Evolutionary conservation across 176 grass and related monocot species (phyloP).

Genomic region (Rhynchospora pubera): DNA sequence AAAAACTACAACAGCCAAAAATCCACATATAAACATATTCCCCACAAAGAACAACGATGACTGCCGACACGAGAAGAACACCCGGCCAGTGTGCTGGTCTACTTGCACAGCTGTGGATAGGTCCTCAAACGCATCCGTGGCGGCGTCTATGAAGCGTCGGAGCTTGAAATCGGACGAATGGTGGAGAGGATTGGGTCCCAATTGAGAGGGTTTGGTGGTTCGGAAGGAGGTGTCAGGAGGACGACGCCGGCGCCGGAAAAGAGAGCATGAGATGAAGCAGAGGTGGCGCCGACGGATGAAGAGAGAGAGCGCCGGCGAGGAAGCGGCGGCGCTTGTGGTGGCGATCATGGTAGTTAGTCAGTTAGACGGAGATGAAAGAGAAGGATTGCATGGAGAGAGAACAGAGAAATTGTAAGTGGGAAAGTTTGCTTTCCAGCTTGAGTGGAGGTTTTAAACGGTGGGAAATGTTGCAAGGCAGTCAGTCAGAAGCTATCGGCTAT

Average conservation of each 20-base stretch:
- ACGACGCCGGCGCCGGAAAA: constrained; percentile 7
- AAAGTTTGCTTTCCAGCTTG: neutral
- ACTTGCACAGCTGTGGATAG: constrained; percentile 3
- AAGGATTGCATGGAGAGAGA: neutral
- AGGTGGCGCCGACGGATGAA: neutral
- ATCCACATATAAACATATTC: constrained; percentile 7
- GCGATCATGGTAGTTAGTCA: neutral
- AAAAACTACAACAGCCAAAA: constrained; percentile 6
- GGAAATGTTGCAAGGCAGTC: neutral
- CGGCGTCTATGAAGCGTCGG: neutral
- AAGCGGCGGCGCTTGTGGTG: neutral
- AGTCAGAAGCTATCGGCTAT: too few relatives aligned
- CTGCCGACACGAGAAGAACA: constrained; percentile 18
- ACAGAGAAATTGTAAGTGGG: neutral
- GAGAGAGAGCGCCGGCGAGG: neutral
- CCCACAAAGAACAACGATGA: constrained; percentile 16
- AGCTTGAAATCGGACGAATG: neutral
- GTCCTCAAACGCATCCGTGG: constrained; percentile 11
- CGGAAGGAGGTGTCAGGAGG: neutral
- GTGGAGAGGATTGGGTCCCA: neutral
- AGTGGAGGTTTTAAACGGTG: neutral
- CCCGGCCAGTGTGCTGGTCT: constrained; percentile 5
- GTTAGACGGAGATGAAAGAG: neutral
- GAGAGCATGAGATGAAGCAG: neutral
- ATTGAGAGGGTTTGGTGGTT: neutral